phyloP scores from a whole-genome alignment of 805 yeast genomes.

The Monosporozyma siamensis region DNA sequence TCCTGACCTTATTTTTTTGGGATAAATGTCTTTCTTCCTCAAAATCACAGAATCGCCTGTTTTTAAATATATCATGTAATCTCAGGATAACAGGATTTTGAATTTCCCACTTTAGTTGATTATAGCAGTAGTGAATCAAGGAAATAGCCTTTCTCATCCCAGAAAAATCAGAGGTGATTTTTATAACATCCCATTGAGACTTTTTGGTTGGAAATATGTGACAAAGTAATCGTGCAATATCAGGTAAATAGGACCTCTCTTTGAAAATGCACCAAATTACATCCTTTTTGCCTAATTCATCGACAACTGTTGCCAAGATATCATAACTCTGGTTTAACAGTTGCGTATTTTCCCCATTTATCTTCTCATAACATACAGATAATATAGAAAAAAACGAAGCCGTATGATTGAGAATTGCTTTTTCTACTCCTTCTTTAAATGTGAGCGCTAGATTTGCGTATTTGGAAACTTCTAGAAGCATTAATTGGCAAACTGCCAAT shows the following conservation, averaged over 20 bases:
- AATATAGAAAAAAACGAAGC: constrained; percentile 23
- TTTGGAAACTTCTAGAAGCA: constrained; percentile 20
- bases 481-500: constrained; percentile 23
- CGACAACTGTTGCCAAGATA: constrained; percentile 14
- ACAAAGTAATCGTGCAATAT: constrained; percentile 11
- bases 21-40: constrained; percentile 13
- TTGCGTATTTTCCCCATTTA: constrained; percentile 2
- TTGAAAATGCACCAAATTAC: constrained; percentile 18
- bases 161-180: constrained; percentile 8
- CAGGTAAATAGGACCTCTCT: constrained; percentile 11
- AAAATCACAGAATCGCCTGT: constrained; percentile 22
- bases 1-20: constrained; percentile 6
- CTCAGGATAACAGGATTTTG: constrained; percentile 42
- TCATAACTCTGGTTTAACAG: constrained; percentile 14
- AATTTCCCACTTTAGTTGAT: constrained; percentile 29
- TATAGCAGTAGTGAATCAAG: constrained; percentile 14
- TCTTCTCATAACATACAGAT: constrained; percentile 11
- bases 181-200: constrained; percentile 18
- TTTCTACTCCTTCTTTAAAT: constrained; percentile 10
- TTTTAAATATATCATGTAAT: constrained; percentile 19
- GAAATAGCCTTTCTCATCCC: constrained; percentile 10
- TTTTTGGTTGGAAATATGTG: constrained; percentile 15
- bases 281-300: constrained; percentile 5
- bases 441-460: constrained; percentile 14
- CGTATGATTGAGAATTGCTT: constrained; percentile 18